Evolutionary conservation across 495 filamentous ascomycete species (phyloP).

Genomic region (Hyphodiscus hymeniophilus): DNA sequence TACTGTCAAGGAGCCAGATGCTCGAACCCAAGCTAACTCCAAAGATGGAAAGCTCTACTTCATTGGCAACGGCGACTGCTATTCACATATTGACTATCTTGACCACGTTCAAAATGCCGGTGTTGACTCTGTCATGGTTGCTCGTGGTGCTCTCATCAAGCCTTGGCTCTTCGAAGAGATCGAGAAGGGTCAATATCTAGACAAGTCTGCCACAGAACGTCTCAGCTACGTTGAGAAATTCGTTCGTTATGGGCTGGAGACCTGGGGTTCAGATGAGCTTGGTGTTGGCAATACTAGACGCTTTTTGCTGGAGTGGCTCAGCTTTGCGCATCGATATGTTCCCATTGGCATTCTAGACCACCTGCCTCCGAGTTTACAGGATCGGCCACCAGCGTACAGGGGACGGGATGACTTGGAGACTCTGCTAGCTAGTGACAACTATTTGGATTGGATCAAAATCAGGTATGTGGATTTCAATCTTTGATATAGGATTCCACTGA

Average conservation of each 20-base stretch:
- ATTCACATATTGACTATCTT: conserved; percentile 83
- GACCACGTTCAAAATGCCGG: conserved; percentile 64
- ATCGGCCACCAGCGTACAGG: conserved; percentile 73
- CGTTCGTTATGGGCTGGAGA: conserved; percentile 78
- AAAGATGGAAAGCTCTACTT: conserved; percentile 64
- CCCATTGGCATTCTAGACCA: conserved; percentile 83
- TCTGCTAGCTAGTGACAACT: conserved; percentile 77
- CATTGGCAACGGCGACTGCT: conserved; percentile 93
- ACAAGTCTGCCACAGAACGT: conserved; percentile 85
- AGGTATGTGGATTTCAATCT: conserved; percentile 49
- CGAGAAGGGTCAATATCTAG: conserved; percentile 79
- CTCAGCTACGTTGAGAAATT: conserved; percentile 82
- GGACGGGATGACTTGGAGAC: conserved; percentile 89
- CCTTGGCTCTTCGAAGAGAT: conserved; percentile 99
- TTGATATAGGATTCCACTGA: conserved; percentile 9
- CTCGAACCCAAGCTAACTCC: conserved; percentile 44
- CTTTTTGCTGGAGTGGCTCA: conserved; percentile 92
- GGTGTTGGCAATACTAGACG: conserved; percentile 81
- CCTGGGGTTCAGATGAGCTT: conserved; percentile 91
- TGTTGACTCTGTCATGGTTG: conserved; percentile 88
- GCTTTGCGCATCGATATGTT: conserved; percentile 84
- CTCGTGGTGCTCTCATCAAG: conserved; percentile 85
- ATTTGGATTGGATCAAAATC: conserved; percentile 98
- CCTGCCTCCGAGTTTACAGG: conserved; percentile 77
- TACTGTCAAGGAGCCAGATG: conserved; percentile 69